phyloP scores from a whole-genome alignment of 1,284 basidiomycete species.

The Apiotrichum siamense region DNA sequence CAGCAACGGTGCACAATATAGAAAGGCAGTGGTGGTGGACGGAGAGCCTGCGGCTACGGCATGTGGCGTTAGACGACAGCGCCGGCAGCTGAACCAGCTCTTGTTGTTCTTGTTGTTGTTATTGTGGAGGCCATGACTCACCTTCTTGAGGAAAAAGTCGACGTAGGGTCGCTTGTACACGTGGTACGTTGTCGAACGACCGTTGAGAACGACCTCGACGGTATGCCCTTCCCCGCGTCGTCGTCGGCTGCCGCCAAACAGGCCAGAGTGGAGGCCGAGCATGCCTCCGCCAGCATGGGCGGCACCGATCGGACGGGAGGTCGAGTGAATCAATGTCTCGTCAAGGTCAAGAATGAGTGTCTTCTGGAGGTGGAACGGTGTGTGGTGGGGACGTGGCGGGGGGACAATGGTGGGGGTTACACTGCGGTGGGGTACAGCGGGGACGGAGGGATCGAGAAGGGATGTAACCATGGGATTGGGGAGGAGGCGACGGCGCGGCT shows the following conservation, averaged over 20 bases:
- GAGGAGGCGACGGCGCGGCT: slow-evolving; percentile 25
- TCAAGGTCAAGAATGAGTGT: slow-evolving; percentile 93
- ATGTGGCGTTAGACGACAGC: not conserved
- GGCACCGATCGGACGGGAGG: slow-evolving; percentile 61
- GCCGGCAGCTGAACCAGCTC: not conserved
- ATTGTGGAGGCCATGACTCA: slow-evolving; percentile 44
- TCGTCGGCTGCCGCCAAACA: slow-evolving; percentile 47
- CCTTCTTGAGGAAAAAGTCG: slow-evolving; percentile 91
- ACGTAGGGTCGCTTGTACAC: slow-evolving; percentile 98
- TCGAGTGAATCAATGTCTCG: slow-evolving; percentile 97
- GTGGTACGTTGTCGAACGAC: slow-evolving; percentile 86
- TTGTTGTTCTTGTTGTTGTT: too few species aligned
- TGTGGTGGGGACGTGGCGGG: slow-evolving; percentile 48
- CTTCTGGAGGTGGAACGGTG: slow-evolving; percentile 74
- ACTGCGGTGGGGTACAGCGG: slow-evolving; percentile 39
- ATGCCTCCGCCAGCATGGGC: slow-evolving; percentile 53
- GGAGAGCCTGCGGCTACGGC: not conserved
- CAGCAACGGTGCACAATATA: not conserved
- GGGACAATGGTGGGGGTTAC: slow-evolving; percentile 15
- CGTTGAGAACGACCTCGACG: slow-evolving; percentile 91
- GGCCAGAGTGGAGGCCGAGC: slow-evolving; percentile 57
- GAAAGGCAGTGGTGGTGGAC: not conserved
- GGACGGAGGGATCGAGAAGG: slow-evolving; percentile 43
- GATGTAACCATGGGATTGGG: slow-evolving; percentile 41
- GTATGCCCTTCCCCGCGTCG: slow-evolving; percentile 69